Base-by-base conservation (phyloP, 305 asterid species). In the Fraxinus latifolia region DNA sequence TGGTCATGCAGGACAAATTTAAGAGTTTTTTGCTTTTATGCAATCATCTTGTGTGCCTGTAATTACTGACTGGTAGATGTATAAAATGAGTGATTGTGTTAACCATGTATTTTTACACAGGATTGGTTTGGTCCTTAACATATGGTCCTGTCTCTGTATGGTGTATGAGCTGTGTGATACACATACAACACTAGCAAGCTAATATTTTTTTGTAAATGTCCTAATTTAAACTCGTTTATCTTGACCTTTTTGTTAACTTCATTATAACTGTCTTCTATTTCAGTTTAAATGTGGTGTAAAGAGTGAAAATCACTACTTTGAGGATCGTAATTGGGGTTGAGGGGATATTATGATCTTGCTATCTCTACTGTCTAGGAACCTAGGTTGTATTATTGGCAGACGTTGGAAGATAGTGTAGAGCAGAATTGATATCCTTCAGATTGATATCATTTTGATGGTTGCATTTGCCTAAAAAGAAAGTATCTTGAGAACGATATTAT, bases 291-390 rank as follows among this genome's bases (percentile, higher is more conserved):
- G 71, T 37, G 73, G 74, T 53, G 58, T 42, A 44, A 60, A 8
- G 78, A 77, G 73, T 81, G 78, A 81, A 65, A 17, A 74, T 84
- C 77, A 32, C 72, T 60, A 29, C 88, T 0, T 0, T 42, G 15
- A 21, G 37, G 53, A 53, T 65, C 11, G 19, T 50, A 4, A 31
- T 65, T 17, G 74, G 75, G 37, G 19, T 29, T 68, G 74, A 68
- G 74, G 37, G 42, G 37, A 68, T 68, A 14, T 68, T 31, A 9
- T 29, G 37, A 68, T 68, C 39, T 68, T 68, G 42, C 21, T 8
- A 9, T 23, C 37, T 68, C 75, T 68, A 12, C 12, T 68, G 4
- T 68, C 21, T 68, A 39, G 50, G 14, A 8, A 1, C 50, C 50
- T 39, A 68, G 39, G 42, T 11, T 68, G 39, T 68, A 36, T 29